Percentiles rank a stretch among this genome's conserved stretches.
Conservation (phyloP, 2,329 filamentous ascomycete genomes). For the Nectriaceae sp. region DNA sequence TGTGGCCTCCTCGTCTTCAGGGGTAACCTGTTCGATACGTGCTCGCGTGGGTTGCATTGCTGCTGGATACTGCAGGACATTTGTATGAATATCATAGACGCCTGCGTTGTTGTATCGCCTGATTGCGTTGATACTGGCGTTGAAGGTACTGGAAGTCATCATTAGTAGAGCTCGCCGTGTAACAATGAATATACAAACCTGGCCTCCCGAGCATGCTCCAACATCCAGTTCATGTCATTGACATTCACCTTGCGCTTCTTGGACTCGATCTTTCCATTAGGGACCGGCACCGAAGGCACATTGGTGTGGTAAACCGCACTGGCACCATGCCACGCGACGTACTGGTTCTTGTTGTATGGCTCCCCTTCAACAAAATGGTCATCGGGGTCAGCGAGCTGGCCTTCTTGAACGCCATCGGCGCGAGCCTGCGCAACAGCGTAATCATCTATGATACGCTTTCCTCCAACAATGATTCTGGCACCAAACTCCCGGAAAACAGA, state of each 20-base stretch:
- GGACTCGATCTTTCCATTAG: constrained; percentile 73
- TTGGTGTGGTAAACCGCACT: constrained; percentile 93
- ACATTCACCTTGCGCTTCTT: constrained; percentile 87
- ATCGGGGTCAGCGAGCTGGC: constrained; percentile 87
- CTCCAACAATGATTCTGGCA: constrained; percentile 89
- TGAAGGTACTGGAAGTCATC: constrained; percentile 70
- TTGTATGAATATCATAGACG: constrained; percentile 93
- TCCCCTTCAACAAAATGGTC: constrained; percentile 77
- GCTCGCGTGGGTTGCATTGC: constrained; percentile 89
- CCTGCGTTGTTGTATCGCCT: constrained; percentile 72
- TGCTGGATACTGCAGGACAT: constrained; percentile 82
- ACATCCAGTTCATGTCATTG: constrained; percentile 94
- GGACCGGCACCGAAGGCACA: constrained; percentile 73
- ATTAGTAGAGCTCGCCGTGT: constrained; percentile 9
- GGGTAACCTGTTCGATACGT: constrained; percentile 72
- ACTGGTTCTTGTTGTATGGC: constrained; percentile 98
- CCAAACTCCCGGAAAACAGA: constrained; percentile 98
- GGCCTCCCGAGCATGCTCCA: constrained; percentile 89
- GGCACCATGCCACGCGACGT: constrained; percentile 97
- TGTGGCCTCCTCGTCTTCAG: constrained; percentile 36
- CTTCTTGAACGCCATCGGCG: constrained; percentile 79
- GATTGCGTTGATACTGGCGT: constrained; percentile 68
- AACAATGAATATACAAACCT: constrained; percentile 57
- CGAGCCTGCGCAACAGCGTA: constrained; percentile 79
- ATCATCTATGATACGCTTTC: constrained; percentile 83